Evolutionary conservation across 768 basidiomycete genomes (phyloP), one percentile per base, ranked within the genome.

Genomic region (Punctularia strigosozonata): DNA sequence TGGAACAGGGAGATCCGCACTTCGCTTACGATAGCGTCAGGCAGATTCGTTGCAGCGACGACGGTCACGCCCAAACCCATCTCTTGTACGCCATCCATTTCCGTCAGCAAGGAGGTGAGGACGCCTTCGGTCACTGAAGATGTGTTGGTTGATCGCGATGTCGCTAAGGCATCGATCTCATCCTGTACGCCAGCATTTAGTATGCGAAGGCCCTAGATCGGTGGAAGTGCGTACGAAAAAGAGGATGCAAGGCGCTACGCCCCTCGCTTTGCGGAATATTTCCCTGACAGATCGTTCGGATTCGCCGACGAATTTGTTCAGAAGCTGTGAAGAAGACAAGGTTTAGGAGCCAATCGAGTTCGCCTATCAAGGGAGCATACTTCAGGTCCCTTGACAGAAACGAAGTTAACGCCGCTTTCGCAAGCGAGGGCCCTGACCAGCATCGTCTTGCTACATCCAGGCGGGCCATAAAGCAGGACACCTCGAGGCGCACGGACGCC

Each of bases 41-140:
- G 95, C 41, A 92, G 63, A 55, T 99, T 98, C 10, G 95, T 99
- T 0, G 95, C 95, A 1, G 90, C 95, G 7, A 99, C 75, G 24
- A 97, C 75, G 1, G 88, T 92, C n/a, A 99, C 95, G 0, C 92
- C 91, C 14, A 83, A 66, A n/a, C n/a, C n/a, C 15, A 98, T 66
- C 59, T 94, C 90, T 58, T 97, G 88, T 1, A 98, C 85, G 15
- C 95, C 95, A 52, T 98, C 95, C 90, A 98, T 98, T 55, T 99
- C 95, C 53, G 94, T 98, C 40, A 99, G 56, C 10, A 99, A 66
- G 43, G 80, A 94, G 2, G 92, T 92, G 6, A 99, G 68, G 10
- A 97, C 89, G 6, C 95, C 91, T 48, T 88, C 83, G 48, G 90
- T 83, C 0, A 63, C 57, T 30, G 77, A 77, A 2, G 62, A 60